phyloP scores from a whole-genome alignment of 179 eudicot species.

The Drosera spatulata region DNA sequence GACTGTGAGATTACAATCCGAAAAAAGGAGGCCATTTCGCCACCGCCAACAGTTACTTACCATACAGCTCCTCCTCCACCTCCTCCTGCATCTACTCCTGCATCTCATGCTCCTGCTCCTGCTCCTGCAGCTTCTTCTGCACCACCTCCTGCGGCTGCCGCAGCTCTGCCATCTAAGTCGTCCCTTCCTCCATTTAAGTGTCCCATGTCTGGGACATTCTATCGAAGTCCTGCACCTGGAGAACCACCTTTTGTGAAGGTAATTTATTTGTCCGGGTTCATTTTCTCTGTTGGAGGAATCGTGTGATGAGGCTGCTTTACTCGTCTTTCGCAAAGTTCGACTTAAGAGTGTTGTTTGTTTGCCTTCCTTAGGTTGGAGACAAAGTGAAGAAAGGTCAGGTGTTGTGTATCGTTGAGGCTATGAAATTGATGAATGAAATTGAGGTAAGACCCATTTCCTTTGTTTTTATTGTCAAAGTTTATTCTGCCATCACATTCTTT shows the following conservation, averaged over 20 bases:
- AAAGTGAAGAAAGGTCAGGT: conserved; percentile 86
- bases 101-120: conserved; percentile 31
- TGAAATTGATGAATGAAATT: conserved; percentile 95
- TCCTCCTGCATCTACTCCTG: conserved; percentile 22
- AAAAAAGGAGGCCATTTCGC: conserved; percentile 80
- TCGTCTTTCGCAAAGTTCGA: not conserved
- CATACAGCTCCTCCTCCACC: conserved; percentile 16
- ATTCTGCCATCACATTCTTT: not conserved
- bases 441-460: conserved; percentile 40
- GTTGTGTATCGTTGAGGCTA: conserved; percentile 91
- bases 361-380: conserved; percentile 67
- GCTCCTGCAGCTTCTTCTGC: conserved; percentile 27
- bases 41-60: conserved; percentile 16
- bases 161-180: conserved; percentile 40
- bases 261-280: not conserved
- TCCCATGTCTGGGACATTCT: conserved; percentile 97
- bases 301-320: not conserved
- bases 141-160: conserved; percentile 34
- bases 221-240: conserved; percentile 78
- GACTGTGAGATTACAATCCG: conserved; percentile 75
- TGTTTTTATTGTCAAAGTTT: not conserved
- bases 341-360: conserved; percentile 5
- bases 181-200: conserved; percentile 74
- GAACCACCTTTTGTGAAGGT: conserved; percentile 83
- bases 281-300: not conserved